These are phyloP conservation scores for Nicotiana benthamiana DNA, from an alignment of 257 asterid genomes.

Conservation along the genomic window DNA sequence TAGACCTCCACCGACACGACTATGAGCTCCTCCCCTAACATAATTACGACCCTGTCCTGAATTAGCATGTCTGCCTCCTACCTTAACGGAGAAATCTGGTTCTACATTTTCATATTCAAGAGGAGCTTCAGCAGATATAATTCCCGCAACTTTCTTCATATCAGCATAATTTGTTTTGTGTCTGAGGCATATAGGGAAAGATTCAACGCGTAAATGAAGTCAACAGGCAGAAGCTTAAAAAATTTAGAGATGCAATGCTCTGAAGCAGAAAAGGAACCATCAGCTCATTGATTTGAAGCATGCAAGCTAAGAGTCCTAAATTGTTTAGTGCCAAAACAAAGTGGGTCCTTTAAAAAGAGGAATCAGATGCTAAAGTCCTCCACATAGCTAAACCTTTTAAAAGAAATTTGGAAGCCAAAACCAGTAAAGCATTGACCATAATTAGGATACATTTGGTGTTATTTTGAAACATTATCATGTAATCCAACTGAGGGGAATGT, in stretches of 20 bases:
- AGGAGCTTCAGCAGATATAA: slow-evolving; percentile 11
- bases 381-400: background rate
- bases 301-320: background rate
- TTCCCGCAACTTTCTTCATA: slow-evolving; percentile 18
- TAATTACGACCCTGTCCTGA: slow-evolving; percentile 51
- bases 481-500: background rate
- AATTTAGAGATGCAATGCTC: background rate
- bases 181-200: slow-evolving; percentile 25
- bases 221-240: slow-evolving; percentile 3
- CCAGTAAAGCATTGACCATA: background rate
- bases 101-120: slow-evolving; percentile 24
- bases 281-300: background rate
- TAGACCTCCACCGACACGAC: slow-evolving; percentile 38
- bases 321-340: background rate
- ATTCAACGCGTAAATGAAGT: background rate
- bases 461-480: background rate
- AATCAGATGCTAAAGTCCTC: background rate
- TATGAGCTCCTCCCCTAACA: slow-evolving; percentile 49
- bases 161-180: slow-evolving; percentile 27
- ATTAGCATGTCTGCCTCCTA: slow-evolving; percentile 16
- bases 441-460: background rate
- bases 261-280: background rate
- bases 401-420: background rate
- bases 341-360: background rate
- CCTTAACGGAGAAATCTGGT: slow-evolving; percentile 25